These are phyloP conservation scores for Globisporangium iwayamae DNA, from an alignment of 352 stramenopile species.

Conservation along the genomic window DNA sequence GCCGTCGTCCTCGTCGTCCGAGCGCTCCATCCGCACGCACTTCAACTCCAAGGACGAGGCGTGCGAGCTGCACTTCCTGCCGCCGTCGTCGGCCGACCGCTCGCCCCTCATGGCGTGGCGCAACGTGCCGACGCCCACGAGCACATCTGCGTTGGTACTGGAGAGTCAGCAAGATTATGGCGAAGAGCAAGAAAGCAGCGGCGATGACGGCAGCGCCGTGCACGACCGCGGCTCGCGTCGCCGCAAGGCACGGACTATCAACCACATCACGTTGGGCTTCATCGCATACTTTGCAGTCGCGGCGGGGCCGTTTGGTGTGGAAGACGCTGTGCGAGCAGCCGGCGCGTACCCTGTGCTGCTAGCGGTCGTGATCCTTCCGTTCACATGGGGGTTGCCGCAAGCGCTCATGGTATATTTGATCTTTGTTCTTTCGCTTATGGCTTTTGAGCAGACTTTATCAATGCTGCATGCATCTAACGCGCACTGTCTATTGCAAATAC, in stretches of 20 bases:
- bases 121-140: conserved; percentile 54
- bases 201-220: conserved; percentile 16
- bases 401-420: conserved; percentile 62
- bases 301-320: conserved; percentile 72
- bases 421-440: background rate
- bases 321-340: conserved; percentile 70
- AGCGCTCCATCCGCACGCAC: conserved; percentile 46
- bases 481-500: background rate
- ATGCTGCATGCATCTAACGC: background rate
- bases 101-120: conserved; percentile 76
- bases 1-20: background rate
- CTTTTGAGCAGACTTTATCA: background rate
- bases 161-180: conserved; percentile 47
- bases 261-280: conserved; percentile 78
- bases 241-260: conserved; percentile 65
- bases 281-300: conserved; percentile 85
- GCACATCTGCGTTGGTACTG: conserved; percentile 28
- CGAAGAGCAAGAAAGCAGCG: conserved; percentile 28
- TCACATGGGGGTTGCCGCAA: conserved; percentile 82
- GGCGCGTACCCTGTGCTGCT: conserved; percentile 69
- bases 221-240: conserved; percentile 25
- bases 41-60: conserved; percentile 63
- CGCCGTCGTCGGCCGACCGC: conserved; percentile 67
- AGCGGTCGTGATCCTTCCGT: conserved; percentile 66
- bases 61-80: conserved; percentile 52